Conservation (phyloP, 2,329 filamentous ascomycete species). For the Colletotrichum sp. region DNA sequence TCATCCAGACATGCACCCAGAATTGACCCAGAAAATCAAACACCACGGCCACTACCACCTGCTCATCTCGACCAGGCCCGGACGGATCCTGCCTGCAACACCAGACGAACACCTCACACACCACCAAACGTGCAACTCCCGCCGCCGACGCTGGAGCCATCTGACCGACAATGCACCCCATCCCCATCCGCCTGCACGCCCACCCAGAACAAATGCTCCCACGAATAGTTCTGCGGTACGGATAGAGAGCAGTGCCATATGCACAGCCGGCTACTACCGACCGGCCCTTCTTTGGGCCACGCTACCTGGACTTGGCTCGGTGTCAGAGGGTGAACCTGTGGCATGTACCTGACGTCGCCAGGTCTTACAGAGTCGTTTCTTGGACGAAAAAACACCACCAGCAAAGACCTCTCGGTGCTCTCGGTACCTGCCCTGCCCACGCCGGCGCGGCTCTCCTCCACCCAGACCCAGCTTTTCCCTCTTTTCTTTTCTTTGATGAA, state of each 20-base stretch:
- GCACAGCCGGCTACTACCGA: slow-evolving; percentile 10
- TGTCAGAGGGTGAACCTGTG: not conserved
- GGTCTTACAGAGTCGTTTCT: not conserved
- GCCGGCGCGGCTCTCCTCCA: not conserved
- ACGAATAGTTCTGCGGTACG: not conserved
- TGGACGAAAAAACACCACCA: not conserved
- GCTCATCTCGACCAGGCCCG: not conserved
- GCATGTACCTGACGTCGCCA: slow-evolving; percentile 10
- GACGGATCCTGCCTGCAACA: not conserved
- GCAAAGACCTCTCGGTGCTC: not conserved
- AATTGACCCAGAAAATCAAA: not conserved
- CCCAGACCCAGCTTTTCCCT: not conserved
- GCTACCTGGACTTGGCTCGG: slow-evolving; percentile 1
- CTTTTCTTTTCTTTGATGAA: slow-evolving; percentile 2
- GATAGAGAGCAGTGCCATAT: not conserved
- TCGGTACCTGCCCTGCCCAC: not conserved
- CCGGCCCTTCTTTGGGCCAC: not conserved
- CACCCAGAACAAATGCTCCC: not conserved
- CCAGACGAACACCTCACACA: not conserved
- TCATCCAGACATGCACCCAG: not conserved
- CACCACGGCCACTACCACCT: not conserved
- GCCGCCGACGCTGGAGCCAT: not conserved
- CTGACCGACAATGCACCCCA: slow-evolving; percentile 1
- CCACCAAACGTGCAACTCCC: not conserved
- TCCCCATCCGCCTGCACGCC: not conserved